Evolutionary conservation across 202 grass and related monocot genomes (phyloP).

Genomic region (Zizania palustris): DNA sequence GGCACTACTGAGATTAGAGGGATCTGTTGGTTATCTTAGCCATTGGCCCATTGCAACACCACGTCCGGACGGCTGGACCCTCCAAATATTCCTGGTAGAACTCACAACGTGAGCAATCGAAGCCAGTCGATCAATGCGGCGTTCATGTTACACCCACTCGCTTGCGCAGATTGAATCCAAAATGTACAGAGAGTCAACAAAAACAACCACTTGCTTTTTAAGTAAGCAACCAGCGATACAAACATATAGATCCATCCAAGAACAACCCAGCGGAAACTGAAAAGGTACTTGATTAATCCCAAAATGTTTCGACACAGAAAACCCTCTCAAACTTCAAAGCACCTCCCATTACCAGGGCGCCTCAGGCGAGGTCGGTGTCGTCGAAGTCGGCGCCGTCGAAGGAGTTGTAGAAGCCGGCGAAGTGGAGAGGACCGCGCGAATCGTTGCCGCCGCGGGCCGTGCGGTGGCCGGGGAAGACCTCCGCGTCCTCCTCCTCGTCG

Average conservation of each 20-base stretch:
- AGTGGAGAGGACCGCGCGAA: slow-evolving; percentile 34
- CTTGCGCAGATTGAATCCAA: neutral
- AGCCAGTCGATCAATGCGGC: neutral
- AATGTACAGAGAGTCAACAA: neutral
- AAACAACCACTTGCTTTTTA: too few relatives aligned
- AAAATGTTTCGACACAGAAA: slow-evolving; percentile 23
- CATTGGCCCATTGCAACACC: too few relatives aligned
- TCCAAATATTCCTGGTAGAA: neutral
- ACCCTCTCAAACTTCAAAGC: neutral
- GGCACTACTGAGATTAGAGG: slow-evolving; percentile 3
- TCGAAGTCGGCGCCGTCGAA: slow-evolving; percentile 68
- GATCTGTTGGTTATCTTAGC: neutral
- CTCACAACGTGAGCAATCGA: neutral
- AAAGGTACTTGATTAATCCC: slow-evolving; percentile 29
- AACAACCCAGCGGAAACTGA: neutral
- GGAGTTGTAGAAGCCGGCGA: slow-evolving; percentile 53
- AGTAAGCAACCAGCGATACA: neutral
- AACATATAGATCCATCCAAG: slow-evolving; percentile 3
- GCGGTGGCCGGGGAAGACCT: slow-evolving; percentile 37
- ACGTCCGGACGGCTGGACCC: neutral
- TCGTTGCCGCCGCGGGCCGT: slow-evolving; percentile 4
- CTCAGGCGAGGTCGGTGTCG: slow-evolving; percentile 56
- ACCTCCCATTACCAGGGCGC: neutral
- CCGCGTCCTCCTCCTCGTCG: slow-evolving; percentile 54
- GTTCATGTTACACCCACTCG: neutral